Percentiles rank a stretch among this genome's conserved stretches.
Conservation (phyloP, 225 moss, liverwort and hornwort genomes). For the Polytrichum commune region DNA sequence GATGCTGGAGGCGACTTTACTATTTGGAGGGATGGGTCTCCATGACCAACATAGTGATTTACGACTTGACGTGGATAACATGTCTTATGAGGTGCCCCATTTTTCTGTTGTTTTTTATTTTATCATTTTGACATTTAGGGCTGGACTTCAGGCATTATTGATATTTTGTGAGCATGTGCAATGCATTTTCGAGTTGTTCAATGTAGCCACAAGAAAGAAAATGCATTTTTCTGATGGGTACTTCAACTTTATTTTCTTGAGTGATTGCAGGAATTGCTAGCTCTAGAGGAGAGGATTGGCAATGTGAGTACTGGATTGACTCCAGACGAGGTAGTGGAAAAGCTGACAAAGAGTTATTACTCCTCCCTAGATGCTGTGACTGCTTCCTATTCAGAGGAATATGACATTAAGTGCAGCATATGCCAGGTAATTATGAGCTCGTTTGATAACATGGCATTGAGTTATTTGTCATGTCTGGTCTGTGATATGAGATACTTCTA, state of each 20-base stretch:
- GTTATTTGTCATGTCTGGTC: too few relatives aligned
- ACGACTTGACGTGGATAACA: conserved; percentile 85
- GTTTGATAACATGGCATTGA: too few relatives aligned
- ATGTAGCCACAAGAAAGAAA: too few relatives aligned
- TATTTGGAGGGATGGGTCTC: conserved; percentile 89
- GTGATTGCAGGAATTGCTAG: conserved; percentile 66
- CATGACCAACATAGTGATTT: conserved; percentile 90
- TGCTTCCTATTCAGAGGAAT: conserved; percentile 64
- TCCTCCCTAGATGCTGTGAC: conserved; percentile 61
- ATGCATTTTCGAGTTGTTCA: too few relatives aligned
- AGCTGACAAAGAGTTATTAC: conserved; percentile 59
- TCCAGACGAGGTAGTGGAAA: conserved; percentile 53
- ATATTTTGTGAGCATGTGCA: too few relatives aligned
- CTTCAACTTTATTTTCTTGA: too few relatives aligned
- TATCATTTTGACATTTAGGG: too few relatives aligned
- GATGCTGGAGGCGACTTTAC: conserved; percentile 85
- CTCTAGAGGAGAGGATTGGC: conserved; percentile 90
- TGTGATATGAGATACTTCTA: too few relatives aligned
- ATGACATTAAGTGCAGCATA: conserved; percentile 83
- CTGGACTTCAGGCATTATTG: too few relatives aligned
- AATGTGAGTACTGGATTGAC: conserved; percentile 80
- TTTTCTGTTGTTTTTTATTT: too few relatives aligned
- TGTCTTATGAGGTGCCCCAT: conserved; percentile 72
- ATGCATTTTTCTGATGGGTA: too few relatives aligned
- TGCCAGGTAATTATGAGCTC: conserved; percentile 57